Evolutionary conservation across 2,329 filamentous ascomycete genomes (phyloP).

Genomic region (Fusarium zealandicum): DNA sequence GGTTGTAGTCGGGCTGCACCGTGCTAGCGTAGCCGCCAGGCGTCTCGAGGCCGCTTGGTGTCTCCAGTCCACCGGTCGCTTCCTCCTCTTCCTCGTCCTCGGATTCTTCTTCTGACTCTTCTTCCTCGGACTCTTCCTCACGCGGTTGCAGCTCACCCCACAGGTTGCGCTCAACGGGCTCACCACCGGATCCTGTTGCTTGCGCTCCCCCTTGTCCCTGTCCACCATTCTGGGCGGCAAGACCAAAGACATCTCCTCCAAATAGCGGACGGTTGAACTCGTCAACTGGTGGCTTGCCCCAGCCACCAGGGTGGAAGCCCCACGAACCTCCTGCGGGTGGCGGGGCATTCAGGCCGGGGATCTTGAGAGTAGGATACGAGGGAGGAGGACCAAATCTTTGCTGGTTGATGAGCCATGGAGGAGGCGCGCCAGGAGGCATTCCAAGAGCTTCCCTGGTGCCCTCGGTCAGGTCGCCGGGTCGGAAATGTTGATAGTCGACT

Average conservation of each 20-base stretch:
- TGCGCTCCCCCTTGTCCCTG: slow-evolving; percentile 47
- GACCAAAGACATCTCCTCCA: slow-evolving; percentile 93
- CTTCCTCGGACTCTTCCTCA: slow-evolving; percentile 74
- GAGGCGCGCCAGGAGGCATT: slow-evolving; percentile 90
- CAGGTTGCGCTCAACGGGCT: slow-evolving; percentile 83
- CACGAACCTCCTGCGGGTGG: slow-evolving; percentile 88
- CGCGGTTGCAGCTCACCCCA: slow-evolving; percentile 92
- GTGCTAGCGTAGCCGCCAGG: slow-evolving; percentile 81
- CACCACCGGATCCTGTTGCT: slow-evolving; percentile 60
- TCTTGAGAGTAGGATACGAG: slow-evolving; percentile 93
- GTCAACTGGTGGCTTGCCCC: slow-evolving; percentile 94
- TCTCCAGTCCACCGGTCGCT: slow-evolving; percentile 72
- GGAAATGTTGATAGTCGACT: slow-evolving; percentile 88
- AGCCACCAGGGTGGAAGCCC: slow-evolving; percentile 95
- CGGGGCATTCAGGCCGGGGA: slow-evolving; percentile 92
- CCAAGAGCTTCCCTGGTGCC: slow-evolving; percentile 90
- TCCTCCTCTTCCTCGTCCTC: slow-evolving; percentile 67
- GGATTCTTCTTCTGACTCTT: slow-evolving; percentile 73
- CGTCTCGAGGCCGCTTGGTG: slow-evolving; percentile 79
- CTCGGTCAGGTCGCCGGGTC: slow-evolving; percentile 88
- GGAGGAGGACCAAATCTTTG: slow-evolving; percentile 93
- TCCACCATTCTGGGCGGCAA: slow-evolving; percentile 58
- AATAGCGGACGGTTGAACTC: slow-evolving; percentile 91
- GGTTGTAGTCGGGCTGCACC: slow-evolving; percentile 79
- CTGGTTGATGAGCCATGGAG: slow-evolving; percentile 97